Evolutionary conservation across 257 asterid species (phyloP), one percentile per base, ranked within the genome.

Genomic region (Solanum pinnatisectum): DNA sequence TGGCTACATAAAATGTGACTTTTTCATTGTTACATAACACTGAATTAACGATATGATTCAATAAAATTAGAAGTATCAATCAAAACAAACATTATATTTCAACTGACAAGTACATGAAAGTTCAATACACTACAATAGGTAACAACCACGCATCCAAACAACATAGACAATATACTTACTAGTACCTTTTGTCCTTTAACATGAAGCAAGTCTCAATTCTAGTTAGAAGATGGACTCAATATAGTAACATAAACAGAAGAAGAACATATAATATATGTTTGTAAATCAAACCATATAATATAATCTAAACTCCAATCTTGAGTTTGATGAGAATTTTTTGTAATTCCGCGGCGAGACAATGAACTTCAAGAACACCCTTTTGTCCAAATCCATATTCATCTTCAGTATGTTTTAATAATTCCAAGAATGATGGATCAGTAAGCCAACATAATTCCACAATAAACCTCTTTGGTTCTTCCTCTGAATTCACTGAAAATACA

Each of bases 301-400:
- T 46, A 44, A 5, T 22, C 36, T 68, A 68, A 27, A 27, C 74
- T 68, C 22, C 88, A 73, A 42, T 33, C 83, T 87, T 87, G 60
- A 76, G 70, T 52, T 79, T 84, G 36, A 89, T 84, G 36, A 89
- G 81, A 90, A 90, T 87, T 6, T 81, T 46, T 22, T 87, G 84
- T 27, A 90, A 79, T 33, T 90, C 92, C 60, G 63, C 88, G 3
- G 92, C 89, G 7, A 35, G 56, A 86, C 92, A 90, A 32, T 89
- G 91, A 15, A 89, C 87, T n/a, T 85, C 84, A 89, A 90, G 92
- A 87, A 84, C 92, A n/a, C 91, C 91, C 5, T 71, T 60, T 84
- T 90, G 91, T 35, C 8, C 9, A 30, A 90, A 90, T 79, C 91
- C 91, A 81, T 89, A 90, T 83, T 90, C 92, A 63, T 89, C 90